Base-by-base conservation (phyloP, 2,329 filamentous ascomycete species). In the Neofusicoccum sp. region DNA sequence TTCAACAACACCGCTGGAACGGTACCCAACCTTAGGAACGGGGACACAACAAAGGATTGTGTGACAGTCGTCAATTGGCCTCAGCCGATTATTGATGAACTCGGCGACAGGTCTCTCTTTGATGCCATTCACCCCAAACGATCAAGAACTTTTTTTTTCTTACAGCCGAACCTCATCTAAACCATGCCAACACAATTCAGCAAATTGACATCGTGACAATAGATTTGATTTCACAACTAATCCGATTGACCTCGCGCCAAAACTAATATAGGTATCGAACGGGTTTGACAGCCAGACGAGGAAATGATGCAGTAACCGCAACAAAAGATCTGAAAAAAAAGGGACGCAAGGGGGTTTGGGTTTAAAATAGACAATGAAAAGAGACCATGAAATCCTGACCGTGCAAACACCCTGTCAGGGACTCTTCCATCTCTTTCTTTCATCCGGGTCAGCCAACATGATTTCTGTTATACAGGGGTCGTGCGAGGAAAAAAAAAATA, bases 201-300 rank as follows among this genome's bases (percentile, higher is more conserved):
- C 16, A 2, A 48, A 8, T 20, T 33, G 45, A 33, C 14, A 48
- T 48, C 28, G 14, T 48, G n/a, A 48, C 45, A 6, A 33, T 20
- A 31, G 36, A 43, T 43, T 56, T 14, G 43, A 56, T 38, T 56
- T 56, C 51, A 43, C 51, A 56, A 28, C 36, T 56, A 53, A 36
- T 51, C 58, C 58, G 40, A 57, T 51, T 51, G 16, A 60, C 33
- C 43, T 60, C 57, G 33, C 44, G 33, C 33, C 44, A 60, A 51
- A 31, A 51, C 57, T 60, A 60, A 49, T 30, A 60, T 60, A 60
- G 58, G 58, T 60, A 60, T 60, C 58, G 58, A 53, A 45, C 58
- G 30, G 16, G 44, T n/a, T 60, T 45, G 54, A 45, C 48, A 60
- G 31, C 40, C 44, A 59, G 43, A 59, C 9, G 30, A 51, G 47